These are phyloP conservation scores for Pichia sp. DNA, from an alignment of 1,139 yeast genomes.

Conservation along the genomic window DNA sequence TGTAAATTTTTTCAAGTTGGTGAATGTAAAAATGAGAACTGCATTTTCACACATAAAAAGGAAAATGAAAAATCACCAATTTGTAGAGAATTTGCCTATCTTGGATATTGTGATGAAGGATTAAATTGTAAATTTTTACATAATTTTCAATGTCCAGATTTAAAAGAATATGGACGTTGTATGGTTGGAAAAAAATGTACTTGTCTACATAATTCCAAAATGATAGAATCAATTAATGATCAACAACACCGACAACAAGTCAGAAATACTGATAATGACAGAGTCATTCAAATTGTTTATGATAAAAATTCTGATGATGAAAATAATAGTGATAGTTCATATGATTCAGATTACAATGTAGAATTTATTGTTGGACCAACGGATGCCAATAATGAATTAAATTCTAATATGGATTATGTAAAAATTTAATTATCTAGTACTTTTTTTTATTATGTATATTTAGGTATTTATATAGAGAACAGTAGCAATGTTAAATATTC, in stretches of 20 bases:
- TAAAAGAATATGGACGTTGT: conserved; percentile 54
- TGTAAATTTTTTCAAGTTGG: conserved; percentile 50
- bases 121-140: conserved; percentile 52
- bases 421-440: no score
- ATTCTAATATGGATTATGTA: background rate
- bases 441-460: no score
- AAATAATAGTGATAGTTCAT: conserved; percentile 1
- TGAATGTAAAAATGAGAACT: conserved; percentile 48
- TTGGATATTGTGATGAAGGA: conserved; percentile 67
- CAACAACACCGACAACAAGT: background rate
- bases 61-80: conserved; percentile 33
- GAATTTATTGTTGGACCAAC: conserved; percentile 15
- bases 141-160: conserved; percentile 64
- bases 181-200: conserved; percentile 28
- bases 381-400: conserved; percentile 16
- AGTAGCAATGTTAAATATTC: background rate
- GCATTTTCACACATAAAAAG: conserved; percentile 51
- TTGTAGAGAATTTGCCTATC: conserved; percentile 62
- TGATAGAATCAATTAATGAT: background rate
- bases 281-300: conserved; percentile 21
- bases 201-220: conserved; percentile 8
- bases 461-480: background rate
- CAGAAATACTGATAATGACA: conserved; percentile 32
- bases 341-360: conserved; percentile 12
- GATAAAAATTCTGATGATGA: conserved; percentile 11